Conservation (phyloP, 2,329 filamentous ascomycete species). For the Talaromyces sp. region DNA sequence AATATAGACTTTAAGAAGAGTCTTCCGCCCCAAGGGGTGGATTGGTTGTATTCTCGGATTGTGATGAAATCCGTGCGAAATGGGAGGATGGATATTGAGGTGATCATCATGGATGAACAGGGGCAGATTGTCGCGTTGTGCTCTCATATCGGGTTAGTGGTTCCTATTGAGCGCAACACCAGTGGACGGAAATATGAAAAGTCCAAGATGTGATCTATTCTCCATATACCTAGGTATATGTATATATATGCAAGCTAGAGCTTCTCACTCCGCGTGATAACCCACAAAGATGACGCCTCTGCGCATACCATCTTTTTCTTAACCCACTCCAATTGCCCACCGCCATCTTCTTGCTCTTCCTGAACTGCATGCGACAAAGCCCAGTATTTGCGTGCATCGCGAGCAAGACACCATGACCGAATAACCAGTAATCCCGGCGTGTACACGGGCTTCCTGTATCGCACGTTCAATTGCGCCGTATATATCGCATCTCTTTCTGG, state of each 20-base stretch:
- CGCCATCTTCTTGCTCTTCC: constrained; percentile 33
- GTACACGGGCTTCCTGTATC: constrained; percentile 39
- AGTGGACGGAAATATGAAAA: constrained; percentile 46
- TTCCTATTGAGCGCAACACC: constrained; percentile 64
- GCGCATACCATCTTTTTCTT: constrained; percentile 37
- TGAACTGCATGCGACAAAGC: constrained; percentile 42
- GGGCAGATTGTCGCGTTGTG: constrained; percentile 67
- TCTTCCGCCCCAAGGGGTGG: constrained; percentile 65
- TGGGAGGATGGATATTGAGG: constrained; percentile 72
- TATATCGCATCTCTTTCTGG: constrained; percentile 33
- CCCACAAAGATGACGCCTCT: constrained; percentile 45
- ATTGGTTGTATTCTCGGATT: constrained; percentile 69
- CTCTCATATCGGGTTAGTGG: constrained; percentile 65
- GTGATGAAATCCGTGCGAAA: constrained; percentile 66
- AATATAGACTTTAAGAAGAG: constrained; percentile 75
- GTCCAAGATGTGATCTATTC: constrained; percentile 4
- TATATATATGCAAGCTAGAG: constrained; percentile 24
- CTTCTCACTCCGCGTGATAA: constrained; percentile 33
- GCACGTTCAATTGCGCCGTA: constrained; percentile 43
- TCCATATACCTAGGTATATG: neutral
- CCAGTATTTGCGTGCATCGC: constrained; percentile 43
- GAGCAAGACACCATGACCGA: constrained; percentile 37
- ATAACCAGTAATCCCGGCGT: constrained; percentile 41
- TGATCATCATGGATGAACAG: constrained; percentile 63
- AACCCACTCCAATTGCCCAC: constrained; percentile 33